Base-by-base conservation (phyloP, 1,284 basidiomycete species). In the Ustilago esculenta region DNA sequence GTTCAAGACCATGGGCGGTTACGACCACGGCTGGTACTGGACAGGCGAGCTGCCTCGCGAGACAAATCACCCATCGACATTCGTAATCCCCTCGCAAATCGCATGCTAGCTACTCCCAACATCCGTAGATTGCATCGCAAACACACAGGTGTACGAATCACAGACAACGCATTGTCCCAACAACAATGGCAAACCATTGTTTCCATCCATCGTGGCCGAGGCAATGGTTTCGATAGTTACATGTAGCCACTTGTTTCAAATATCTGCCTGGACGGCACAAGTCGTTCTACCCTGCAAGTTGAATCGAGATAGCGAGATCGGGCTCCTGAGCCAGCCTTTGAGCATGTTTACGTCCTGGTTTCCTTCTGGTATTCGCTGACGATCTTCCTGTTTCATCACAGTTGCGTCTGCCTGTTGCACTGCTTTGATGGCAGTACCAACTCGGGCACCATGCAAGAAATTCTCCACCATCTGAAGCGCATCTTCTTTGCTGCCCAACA, bases 1-100 rank as follows among this genome's bases (percentile, higher is more conserved):
- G 0, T 65, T 55, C 59, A 61, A 46, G n/a, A 18, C 46, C 10
- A 15, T 50, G 41, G 58, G 41, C 17, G 41, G 29, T 18, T 18
- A 35, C 27, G 42, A 51, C 2, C 17, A 25, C n/a, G 52, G 59
- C 36, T 63, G 53, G 52, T 52, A 51, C 20, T 63, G 59, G 59
- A 63, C 59, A 15, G 59, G 59, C 6, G 59, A 63, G 25, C 34
- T 63, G 33, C 59, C 59, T 56, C 52, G 59, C 29, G 42, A 63
- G 39, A 43, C 59, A 2, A 23, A 29, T 20, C 24, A 39, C n/a
- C 48, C 44, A 11, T 33, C 48, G 6, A 5, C 20, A 10, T 20
- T 23, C 7, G 33, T 43, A 9, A 17, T 63, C 8, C 53, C 59
- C 2, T 56, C 59, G 6, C 33, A 7, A 6, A 34, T 52, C 17